Evolutionary conservation across 306 rosid species (phyloP).

Genomic region (Sechiopsis laciniata): DNA sequence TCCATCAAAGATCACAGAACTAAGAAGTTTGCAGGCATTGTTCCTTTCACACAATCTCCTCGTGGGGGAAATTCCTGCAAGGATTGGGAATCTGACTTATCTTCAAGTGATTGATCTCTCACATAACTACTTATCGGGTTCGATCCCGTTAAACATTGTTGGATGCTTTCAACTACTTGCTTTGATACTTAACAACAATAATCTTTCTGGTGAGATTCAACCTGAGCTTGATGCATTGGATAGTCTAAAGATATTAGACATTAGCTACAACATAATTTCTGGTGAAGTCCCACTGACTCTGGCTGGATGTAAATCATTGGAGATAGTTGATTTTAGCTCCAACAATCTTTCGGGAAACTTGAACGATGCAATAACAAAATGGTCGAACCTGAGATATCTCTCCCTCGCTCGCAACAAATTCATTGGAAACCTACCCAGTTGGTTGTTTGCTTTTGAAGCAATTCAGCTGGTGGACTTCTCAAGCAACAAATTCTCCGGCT

Average conservation of each 20-base stretch:
- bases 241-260: slow-evolving; percentile 84
- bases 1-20: slow-evolving; percentile 79
- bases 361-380: slow-evolving; percentile 86
- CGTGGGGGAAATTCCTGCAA: slow-evolving; percentile 80
- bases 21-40: slow-evolving; percentile 95
- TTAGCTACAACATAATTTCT: slow-evolving; percentile 83
- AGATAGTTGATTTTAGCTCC: slow-evolving; percentile 85
- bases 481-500: slow-evolving; percentile 77
- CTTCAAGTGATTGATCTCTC: slow-evolving; percentile 98
- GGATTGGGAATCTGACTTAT: slow-evolving; percentile 87
- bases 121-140: slow-evolving; percentile 73
- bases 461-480: slow-evolving; percentile 81
- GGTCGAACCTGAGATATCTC: slow-evolving; percentile 84
- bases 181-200: slow-evolving; percentile 70
- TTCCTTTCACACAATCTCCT: slow-evolving; percentile 88
- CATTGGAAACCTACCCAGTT: slow-evolving; percentile 69
- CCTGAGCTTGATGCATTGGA: slow-evolving; percentile 96
- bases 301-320: slow-evolving; percentile 95
- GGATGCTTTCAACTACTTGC: slow-evolving; percentile 99
- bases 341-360: slow-evolving; percentile 89
- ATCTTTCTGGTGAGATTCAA: slow-evolving; percentile 90
- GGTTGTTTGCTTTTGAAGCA: slow-evolving; percentile 72
- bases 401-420: slow-evolving; percentile 77
- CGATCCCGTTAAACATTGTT: slow-evolving; percentile 81
- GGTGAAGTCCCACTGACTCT: slow-evolving; percentile 91